Base-by-base conservation (phyloP, 108 stramenopile genomes). In the Thalassiosira profunda region DNA sequence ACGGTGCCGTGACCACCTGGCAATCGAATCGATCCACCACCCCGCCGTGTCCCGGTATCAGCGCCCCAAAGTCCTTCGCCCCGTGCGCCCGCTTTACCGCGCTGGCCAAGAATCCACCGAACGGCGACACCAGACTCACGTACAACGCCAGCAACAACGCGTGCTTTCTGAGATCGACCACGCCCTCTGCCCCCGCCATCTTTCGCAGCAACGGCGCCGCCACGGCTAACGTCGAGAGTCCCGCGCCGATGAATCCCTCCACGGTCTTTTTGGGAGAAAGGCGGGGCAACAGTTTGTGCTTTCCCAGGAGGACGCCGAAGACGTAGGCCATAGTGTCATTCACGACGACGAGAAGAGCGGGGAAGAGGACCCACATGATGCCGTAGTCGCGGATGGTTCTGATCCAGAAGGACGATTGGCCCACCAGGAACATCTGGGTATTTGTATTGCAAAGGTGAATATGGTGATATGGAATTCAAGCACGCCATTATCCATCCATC, bases 31-130 rank as follows among this genome's bases (percentile, higher is more conserved):
- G 87, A 79, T 99, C 98, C n/a, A 94, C 91, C 24, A 98, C 80
- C 56, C 99, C 99, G 3, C 99, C 99, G 70, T 99, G 99, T 24
- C 98, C 99, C 3, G 98, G 99, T 42, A 99, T 97, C 51, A 97
- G 63, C 4, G 82, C 76, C 45, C 92, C 99, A 73, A 99, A 99
- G 71, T 99, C 99, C 71, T 99, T 99, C 56, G 96, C 77, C 10
- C 90, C 93, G 65, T 98, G 97, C 15, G 99, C 97, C 17, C 99
- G 85, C 72, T 99, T 99, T 17, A 99, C 95, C 20, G 98, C 98
- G 30, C 85, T 88, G 0, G 98, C 98, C 63, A 98, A 77, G 72
- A 98, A 98, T 31, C 99, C 99, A 26, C 99, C 99, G 74, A 99
- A 99, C 42, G 99, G 99, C 17, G 98, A 97, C 7, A 99, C 95